Evolutionary conservation across 495 filamentous ascomycete species (phyloP).

Genomic region (Jackrogersella multiformis): DNA sequence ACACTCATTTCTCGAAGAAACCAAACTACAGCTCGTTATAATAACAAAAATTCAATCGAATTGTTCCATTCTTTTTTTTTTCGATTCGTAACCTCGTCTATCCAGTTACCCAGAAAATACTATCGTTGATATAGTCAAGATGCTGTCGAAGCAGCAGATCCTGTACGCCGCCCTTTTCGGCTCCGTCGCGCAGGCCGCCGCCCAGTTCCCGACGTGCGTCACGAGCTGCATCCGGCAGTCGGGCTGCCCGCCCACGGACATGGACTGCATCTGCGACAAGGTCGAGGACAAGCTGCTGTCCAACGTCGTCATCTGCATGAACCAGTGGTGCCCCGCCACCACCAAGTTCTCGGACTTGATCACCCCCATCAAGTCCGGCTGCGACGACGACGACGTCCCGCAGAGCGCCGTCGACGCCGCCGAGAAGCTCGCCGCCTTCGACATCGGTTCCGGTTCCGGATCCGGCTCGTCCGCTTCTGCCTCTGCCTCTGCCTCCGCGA

Average conservation of each 20-base stretch:
- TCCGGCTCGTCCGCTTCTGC: constrained; percentile 1
- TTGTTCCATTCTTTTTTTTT: neutral
- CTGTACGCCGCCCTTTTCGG: constrained; percentile 42
- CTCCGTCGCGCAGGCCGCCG: constrained; percentile 37
- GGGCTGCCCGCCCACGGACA: constrained; percentile 45
- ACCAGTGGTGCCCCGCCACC: constrained; percentile 45
- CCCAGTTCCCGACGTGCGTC: constrained; percentile 43
- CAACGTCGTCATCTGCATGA: constrained; percentile 49
- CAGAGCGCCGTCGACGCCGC: constrained; percentile 37
- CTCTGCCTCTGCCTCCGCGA: neutral
- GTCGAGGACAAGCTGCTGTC: constrained; percentile 45
- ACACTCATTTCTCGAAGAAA: neutral
- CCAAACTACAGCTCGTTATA: too few relatives aligned
- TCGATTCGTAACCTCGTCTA: too few relatives aligned
- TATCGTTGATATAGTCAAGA: constrained; percentile 16
- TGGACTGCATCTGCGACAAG: constrained; percentile 49
- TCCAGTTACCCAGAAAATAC: too few relatives aligned
- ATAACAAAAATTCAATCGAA: constrained; percentile 9
- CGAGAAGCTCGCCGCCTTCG: constrained; percentile 37
- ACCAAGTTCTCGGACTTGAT: constrained; percentile 44
- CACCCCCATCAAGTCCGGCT: constrained; percentile 42
- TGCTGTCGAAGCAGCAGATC: constrained; percentile 43
- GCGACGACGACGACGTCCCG: constrained; percentile 44
- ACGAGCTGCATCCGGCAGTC: constrained; percentile 48
- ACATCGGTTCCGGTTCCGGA: neutral